Evolutionary conservation across 495 filamentous ascomycete species (phyloP).

Genomic region (Aspergillus carlsbadensis): DNA sequence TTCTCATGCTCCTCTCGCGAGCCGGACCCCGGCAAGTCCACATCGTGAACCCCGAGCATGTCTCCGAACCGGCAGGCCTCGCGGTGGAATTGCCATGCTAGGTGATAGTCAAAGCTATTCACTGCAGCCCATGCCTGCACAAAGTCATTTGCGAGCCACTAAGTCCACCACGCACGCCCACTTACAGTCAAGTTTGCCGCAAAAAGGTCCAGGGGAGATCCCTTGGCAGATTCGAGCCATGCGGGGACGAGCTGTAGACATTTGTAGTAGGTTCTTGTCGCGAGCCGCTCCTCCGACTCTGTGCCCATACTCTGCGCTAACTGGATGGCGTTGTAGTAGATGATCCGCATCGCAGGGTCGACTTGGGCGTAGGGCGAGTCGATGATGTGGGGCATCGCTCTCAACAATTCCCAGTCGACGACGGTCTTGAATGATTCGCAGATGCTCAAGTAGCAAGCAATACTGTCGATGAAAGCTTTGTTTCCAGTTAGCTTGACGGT

Average conservation of each 20-base stretch:
- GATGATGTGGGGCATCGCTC: conserved; percentile 3
- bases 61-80: conserved; percentile 6
- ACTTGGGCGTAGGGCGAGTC: conserved; percentile 5
- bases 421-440: not conserved
- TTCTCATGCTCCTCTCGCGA: not conserved
- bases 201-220: conserved; percentile 4
- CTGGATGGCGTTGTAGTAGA: conserved; percentile 10
- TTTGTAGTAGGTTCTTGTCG: conserved; percentile 7
- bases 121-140: conserved; percentile 5
- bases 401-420: conserved; percentile 2
- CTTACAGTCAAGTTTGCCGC: conserved; percentile 5
- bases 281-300: not conserved
- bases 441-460: not conserved
- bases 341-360: not conserved
- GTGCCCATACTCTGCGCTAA: conserved; percentile 1
- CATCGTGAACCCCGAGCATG: conserved; percentile 3
- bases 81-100: conserved; percentile 11
- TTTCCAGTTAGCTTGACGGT: not conserved
- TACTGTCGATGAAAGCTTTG: not conserved
- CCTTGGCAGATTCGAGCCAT: conserved; percentile 8
- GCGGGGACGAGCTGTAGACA: not conserved
- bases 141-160: not conserved
- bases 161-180: not conserved
- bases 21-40: not conserved
- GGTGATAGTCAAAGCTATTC: conserved; percentile 14